Evolutionary conservation across 2,329 filamentous ascomycete genomes (phyloP), one percentile per base, ranked within the genome.

Genomic region (Lecanicillium sp.): DNA sequence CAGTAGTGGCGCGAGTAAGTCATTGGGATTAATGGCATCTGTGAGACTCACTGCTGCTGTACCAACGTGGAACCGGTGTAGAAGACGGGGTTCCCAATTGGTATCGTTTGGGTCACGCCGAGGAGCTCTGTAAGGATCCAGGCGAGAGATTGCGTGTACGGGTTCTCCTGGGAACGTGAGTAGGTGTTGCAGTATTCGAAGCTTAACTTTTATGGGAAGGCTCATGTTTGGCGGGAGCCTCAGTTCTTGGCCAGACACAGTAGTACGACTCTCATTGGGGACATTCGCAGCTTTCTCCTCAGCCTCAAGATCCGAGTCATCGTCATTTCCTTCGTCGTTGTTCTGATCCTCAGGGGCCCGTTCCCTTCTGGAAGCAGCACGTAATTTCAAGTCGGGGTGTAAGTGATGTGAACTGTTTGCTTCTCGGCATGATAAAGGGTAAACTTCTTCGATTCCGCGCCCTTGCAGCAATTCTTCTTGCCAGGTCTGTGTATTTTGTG

Each of bases 91-190:
- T 16, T 27, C 16, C 5, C 42, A 37, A 17, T 43, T 22, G 34
- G 45, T 33, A 7, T 4, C 5, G n/a, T 50, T 45, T 13, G 52
- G 13, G 1, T 48, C 43, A 0, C 29, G 5, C 5, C 40, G 5
- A 25, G 22, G 22, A 25, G 11, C 22, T 11, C 6, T 11, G 22
- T 44, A 49, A 0, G 53, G 56, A 22, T 73, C 69, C 0, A 73
- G 51, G 0, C 70, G 56, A 1, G 67, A 70, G 2, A 72, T 50
- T 16, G 57, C 63, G 38, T 73, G 68, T 4, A 73, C 44, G 0
- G 61, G 33, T 1, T 55, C 19, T 0, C 47, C 51, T 0, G 50
- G 25, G 33, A 61, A 64, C n/a, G 61, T 51, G 1, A 70, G 51
- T 3, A 53, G n/a, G 0, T 51, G n/a, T 5, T 43, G 46, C 11